These are phyloP conservation scores for Plasmopara viticola DNA, from an alignment of 352 stramenopile genomes.

Conservation along the genomic window DNA sequence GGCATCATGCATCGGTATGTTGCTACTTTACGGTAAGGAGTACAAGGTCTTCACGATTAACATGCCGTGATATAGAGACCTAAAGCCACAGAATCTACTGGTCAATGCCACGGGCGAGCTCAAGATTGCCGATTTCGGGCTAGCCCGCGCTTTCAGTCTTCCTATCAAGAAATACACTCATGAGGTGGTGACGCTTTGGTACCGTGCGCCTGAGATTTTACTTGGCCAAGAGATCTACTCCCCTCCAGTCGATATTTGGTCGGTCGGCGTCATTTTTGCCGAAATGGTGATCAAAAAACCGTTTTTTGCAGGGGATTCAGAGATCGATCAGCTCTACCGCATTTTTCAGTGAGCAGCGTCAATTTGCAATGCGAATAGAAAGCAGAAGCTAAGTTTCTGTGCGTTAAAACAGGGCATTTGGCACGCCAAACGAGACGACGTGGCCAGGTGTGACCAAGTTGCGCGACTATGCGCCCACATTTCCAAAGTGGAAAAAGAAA, in stretches of 20 bases:
- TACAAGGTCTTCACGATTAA: background rate
- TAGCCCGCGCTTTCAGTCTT: slow-evolving; percentile 95
- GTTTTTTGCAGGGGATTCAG: slow-evolving; percentile 75
- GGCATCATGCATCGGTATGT: slow-evolving; percentile 84
- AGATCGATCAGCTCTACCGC: slow-evolving; percentile 86
- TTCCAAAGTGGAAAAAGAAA: slow-evolving; percentile 95
- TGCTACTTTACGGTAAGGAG: background rate
- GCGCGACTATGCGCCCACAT: slow-evolving; percentile 92
- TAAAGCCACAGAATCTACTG: slow-evolving; percentile 98
- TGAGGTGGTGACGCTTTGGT: slow-evolving; percentile 99
- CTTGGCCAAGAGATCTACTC: slow-evolving; percentile 90
- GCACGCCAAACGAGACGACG: slow-evolving; percentile 93
- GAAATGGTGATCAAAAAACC: slow-evolving; percentile 82
- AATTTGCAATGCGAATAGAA: background rate
- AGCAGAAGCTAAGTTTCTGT: background rate
- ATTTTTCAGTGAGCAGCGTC: slow-evolving; percentile 57
- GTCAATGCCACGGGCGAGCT: slow-evolving; percentile 91
- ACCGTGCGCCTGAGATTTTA: slow-evolving; percentile 97
- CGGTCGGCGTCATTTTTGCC: slow-evolving; percentile 79
- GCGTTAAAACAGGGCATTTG: slow-evolving; percentile 55
- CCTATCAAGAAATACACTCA: slow-evolving; percentile 97
- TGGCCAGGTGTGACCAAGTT: slow-evolving; percentile 96
- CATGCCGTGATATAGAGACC: slow-evolving; percentile 58
- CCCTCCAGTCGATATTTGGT: slow-evolving; percentile 84
- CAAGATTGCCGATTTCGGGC: slow-evolving; percentile 98